Conservation (phyloP, 2,329 filamentous ascomycete species). For the Penicillium aurantiogriseum region DNA sequence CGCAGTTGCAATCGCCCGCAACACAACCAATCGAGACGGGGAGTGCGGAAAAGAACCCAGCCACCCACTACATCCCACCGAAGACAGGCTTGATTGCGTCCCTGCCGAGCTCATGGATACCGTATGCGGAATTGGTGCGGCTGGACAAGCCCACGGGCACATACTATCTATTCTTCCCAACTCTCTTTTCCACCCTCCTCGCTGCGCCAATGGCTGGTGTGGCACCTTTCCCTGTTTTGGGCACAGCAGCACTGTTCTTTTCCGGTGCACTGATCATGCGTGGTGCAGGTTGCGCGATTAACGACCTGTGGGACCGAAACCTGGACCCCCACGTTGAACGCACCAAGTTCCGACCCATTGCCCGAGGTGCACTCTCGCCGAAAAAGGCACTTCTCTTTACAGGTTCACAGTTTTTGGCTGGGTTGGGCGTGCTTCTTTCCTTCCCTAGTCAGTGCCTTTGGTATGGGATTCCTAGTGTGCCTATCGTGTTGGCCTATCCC, state of each 20-base stretch:
- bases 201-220: constrained; percentile 42
- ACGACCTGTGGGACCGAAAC: constrained; percentile 56
- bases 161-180: constrained; percentile 55
- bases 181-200: constrained; percentile 49
- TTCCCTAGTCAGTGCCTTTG: constrained; percentile 44
- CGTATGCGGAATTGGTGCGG: constrained; percentile 55
- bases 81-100: constrained; percentile 47
- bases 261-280: constrained; percentile 51
- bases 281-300: constrained; percentile 55
- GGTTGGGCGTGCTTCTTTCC: constrained; percentile 44
- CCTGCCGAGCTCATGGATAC: constrained; percentile 52
- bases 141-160: constrained; percentile 53
- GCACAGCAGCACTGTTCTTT: constrained; percentile 42
- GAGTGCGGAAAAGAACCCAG: constrained; percentile 15
- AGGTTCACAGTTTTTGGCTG: constrained; percentile 42
- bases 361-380: constrained; percentile 51
- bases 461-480: constrained; percentile 45
- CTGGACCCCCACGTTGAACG: constrained; percentile 54
- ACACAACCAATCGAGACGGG: constrained; percentile 1
- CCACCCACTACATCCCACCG: constrained; percentile 45
- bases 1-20: constrained; percentile 12
- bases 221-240: constrained; percentile 37
- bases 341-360: constrained; percentile 53
- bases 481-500: constrained; percentile 50
- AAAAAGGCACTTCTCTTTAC: constrained; percentile 47